Evolutionary conservation across 2,329 filamentous ascomycete genomes (phyloP).

Genomic region (Pyricularia sp.): DNA sequence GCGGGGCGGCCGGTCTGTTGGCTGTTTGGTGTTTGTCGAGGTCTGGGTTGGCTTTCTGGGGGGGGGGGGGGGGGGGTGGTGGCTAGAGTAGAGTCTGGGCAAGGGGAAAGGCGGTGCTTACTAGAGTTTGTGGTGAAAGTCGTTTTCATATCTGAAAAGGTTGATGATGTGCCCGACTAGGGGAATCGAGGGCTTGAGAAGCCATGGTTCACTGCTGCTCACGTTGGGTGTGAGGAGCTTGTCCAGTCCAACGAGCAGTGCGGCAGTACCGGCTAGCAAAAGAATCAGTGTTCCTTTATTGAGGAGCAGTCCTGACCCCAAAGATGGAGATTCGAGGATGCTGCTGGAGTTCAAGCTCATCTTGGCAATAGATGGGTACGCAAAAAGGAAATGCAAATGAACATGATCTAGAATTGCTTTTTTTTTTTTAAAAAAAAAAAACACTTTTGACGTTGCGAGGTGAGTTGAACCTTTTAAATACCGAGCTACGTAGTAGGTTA

Average conservation of each 20-base stretch:
- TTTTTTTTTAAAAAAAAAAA: too few relatives aligned
- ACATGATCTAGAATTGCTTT: neutral
- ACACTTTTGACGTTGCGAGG: too few relatives aligned
- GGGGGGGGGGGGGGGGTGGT: too few relatives aligned
- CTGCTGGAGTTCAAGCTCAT: neutral
- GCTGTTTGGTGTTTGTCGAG: neutral
- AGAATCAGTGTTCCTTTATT: neutral
- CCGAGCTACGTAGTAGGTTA: too few relatives aligned
- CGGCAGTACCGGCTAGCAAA: neutral
- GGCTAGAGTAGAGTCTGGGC: neutral
- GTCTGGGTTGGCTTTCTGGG: neutral
- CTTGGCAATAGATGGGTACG: neutral
- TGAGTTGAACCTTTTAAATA: too few relatives aligned
- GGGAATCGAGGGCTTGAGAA: neutral
- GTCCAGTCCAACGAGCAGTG: neutral
- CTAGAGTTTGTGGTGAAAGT: neutral
- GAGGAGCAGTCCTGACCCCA: neutral
- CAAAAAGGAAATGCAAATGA: neutral
- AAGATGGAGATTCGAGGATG: neutral
- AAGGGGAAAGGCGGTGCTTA: neutral
- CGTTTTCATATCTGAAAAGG: neutral
- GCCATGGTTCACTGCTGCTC: neutral
- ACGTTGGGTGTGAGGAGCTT: neutral
- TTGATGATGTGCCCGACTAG: neutral
- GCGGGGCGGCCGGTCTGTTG: constrained; percentile 15